Percentiles rank a stretch among this genome's conserved stretches.
These are phyloP conservation scores for Lagerstroemia speciosa DNA, from an alignment of 345 rosid species.

Conservation along the genomic window DNA sequence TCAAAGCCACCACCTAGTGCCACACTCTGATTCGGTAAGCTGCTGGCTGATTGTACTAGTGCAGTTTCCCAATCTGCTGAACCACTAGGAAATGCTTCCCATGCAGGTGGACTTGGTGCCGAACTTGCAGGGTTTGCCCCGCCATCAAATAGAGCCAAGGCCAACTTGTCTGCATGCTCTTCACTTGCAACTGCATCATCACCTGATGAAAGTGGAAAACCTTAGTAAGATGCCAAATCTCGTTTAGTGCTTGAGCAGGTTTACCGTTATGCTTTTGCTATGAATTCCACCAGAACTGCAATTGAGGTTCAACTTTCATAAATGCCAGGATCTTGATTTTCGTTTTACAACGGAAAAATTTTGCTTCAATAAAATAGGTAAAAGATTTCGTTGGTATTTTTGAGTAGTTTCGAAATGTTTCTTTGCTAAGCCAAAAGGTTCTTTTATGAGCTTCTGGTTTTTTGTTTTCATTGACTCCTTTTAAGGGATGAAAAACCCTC, in stretches of 20 bases:
- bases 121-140: slow-evolving; percentile 33
- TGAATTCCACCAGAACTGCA: background rate
- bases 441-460: too few species aligned
- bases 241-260: background rate
- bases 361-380: background rate
- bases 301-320: background rate
- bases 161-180: slow-evolving; percentile 68
- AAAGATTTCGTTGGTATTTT: background rate
- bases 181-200: slow-evolving; percentile 57
- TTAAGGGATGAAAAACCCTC: background rate
- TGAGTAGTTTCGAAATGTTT: background rate
- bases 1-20: slow-evolving; percentile 85
- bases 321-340: background rate
- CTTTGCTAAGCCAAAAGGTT: background rate
- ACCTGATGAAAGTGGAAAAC: background rate
- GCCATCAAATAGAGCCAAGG: slow-evolving; percentile 67
- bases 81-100: slow-evolving; percentile 70
- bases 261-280: background rate
- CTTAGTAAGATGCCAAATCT: background rate
- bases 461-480: too few species aligned
- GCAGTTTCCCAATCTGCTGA: slow-evolving; percentile 92
- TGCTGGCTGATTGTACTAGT: slow-evolving; percentile 75
- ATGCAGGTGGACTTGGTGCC: slow-evolving; percentile 41
- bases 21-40: slow-evolving; percentile 58
- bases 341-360: background rate